Percentiles rank a stretch among this genome's conserved stretches.
phyloP scores from a whole-genome alignment of 2,329 filamentous ascomycete genomes.

The Raffaelea arxii region DNA sequence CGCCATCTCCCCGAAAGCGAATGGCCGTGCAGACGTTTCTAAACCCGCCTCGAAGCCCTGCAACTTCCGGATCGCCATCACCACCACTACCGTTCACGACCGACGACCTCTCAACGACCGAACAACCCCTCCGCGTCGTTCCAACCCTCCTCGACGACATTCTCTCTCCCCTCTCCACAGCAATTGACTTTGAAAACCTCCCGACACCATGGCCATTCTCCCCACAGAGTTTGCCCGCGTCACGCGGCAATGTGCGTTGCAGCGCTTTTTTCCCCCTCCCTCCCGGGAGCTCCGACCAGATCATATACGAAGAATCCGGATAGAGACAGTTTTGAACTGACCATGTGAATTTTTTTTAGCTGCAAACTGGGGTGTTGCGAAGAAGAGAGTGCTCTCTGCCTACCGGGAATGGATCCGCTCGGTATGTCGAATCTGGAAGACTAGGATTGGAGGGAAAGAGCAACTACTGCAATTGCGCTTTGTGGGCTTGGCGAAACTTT shows the following conservation, averaged over 20 bases:
- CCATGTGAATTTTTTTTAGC: constrained; percentile 39
- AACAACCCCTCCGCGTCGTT: no score
- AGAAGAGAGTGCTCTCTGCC: constrained; percentile 72
- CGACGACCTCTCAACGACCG: no score
- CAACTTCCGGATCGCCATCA: no score
- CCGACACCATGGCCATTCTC: constrained; percentile 74
- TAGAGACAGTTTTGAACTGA: not conserved
- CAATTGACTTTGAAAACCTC: constrained; percentile 3
- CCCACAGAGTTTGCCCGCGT: constrained; percentile 83
- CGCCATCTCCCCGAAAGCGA: no score
- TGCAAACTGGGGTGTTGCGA: constrained; percentile 81
- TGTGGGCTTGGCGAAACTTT: not conserved
- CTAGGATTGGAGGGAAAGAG: not conserved
- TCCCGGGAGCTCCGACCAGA: not conserved
- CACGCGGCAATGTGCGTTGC: constrained; percentile 64
- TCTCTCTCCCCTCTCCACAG: no score
- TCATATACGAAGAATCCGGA: not conserved
- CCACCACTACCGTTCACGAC: no score
- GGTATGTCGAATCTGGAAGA: constrained; percentile 48
- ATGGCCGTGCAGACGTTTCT: no score
- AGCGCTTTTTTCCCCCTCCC: constrained; percentile 13
- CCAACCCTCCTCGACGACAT: no score
- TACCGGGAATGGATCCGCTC: constrained; percentile 96
- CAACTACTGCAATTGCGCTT: no score
- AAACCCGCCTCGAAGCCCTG: no score